These are phyloP conservation scores for Vigna trinervia DNA, from an alignment of 306 rosid species.

Conservation along the genomic window DNA sequence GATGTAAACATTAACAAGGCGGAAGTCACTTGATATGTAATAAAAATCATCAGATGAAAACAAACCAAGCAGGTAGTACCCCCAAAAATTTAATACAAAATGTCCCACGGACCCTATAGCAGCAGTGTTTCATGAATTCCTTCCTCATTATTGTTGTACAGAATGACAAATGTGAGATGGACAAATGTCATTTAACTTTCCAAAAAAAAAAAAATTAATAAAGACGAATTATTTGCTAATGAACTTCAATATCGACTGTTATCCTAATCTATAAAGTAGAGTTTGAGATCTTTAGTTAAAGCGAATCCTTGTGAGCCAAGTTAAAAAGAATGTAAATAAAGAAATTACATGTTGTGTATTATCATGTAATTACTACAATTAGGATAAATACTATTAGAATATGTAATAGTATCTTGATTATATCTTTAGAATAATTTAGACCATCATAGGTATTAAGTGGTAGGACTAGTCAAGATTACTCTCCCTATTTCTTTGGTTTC, in stretches of 20 bases:
- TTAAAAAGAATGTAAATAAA: background rate
- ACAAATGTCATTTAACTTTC: background rate
- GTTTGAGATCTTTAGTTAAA: background rate
- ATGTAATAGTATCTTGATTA: background rate
- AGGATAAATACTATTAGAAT: background rate
- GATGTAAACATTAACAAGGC: slow-evolving; percentile 12
- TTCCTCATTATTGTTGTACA: background rate
- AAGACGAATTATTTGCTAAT: background rate
- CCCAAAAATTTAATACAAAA: slow-evolving; percentile 18
- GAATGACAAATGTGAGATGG: background rate
- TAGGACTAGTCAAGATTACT: background rate
- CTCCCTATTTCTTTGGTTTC: background rate
- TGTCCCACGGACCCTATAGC: background rate
- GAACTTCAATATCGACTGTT: background rate
- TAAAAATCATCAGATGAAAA: slow-evolving; percentile 19
- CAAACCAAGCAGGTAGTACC: slow-evolving; percentile 6
- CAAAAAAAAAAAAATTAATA: background rate
- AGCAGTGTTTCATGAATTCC: background rate
- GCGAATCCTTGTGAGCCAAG: background rate
- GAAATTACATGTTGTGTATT: background rate
- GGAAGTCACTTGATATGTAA: slow-evolving; percentile 24
- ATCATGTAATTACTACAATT: background rate
- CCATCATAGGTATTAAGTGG: background rate
- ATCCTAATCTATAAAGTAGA: background rate
- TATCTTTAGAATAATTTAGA: background rate